Conservation (phyloP, 139 green algal species). For the Penium margaritaceum region DNA sequence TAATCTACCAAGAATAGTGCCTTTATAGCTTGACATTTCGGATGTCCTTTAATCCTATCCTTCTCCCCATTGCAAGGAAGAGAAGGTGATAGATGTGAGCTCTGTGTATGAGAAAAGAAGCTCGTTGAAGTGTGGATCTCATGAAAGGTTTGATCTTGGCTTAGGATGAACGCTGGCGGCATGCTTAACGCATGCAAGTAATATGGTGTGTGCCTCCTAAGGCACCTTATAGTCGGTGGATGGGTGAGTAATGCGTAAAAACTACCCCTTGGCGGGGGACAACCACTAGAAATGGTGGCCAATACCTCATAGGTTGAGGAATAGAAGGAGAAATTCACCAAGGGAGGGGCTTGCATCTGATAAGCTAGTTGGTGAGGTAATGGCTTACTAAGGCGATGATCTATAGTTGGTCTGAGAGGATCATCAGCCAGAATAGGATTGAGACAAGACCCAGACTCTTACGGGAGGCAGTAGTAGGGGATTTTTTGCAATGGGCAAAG, state of each 20-base stretch:
- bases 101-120: too few species aligned
- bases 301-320: slow-evolving; percentile 12
- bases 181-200: slow-evolving; percentile 61
- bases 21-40: too few species aligned
- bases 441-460: slow-evolving; percentile 39
- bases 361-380: slow-evolving; percentile 22
- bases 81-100: too few species aligned
- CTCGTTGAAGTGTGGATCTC: background rate
- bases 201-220: slow-evolving; percentile 1
- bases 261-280: slow-evolving; percentile 30
- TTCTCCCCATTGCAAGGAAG: too few species aligned
- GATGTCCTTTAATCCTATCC: too few species aligned
- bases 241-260: slow-evolving; percentile 56
- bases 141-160: slow-evolving; percentile 57
- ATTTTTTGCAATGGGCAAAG: slow-evolving; percentile 24
- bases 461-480: slow-evolving; percentile 33
- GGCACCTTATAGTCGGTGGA: slow-evolving; percentile 32
- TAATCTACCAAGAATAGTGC: too few species aligned
- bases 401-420: slow-evolving; percentile 23
- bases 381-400: slow-evolving; percentile 24
- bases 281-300: slow-evolving; percentile 2
- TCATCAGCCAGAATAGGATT: slow-evolving; percentile 32
- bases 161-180: slow-evolving; percentile 59
- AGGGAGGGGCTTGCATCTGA: slow-evolving; percentile 17
- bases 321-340: slow-evolving; percentile 28